Evolutionary conservation across 192 early-diverging fungal genomes (phyloP), one percentile per base, ranked within the genome.

Genomic region (Allomyces javanicus): DNA sequence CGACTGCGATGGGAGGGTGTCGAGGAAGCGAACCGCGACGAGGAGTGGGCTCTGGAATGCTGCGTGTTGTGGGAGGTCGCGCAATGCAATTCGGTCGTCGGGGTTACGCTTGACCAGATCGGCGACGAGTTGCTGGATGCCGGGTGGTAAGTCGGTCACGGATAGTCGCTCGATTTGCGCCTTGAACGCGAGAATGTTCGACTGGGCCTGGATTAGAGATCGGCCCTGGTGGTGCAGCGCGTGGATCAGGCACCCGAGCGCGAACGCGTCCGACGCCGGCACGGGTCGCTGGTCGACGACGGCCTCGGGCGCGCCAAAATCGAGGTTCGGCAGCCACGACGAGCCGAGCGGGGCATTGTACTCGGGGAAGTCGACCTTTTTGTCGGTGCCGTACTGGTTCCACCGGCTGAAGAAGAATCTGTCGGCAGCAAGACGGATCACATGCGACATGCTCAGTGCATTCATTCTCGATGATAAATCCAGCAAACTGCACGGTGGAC

Each of bases 231-330:
- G 83, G 72, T 88, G 81, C 1, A 87, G 71, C 1, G 91, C 78
- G 61, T 80, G 84, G 10, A 85, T 85, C 44, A 92, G 69, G 67
- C 89, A 93, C 0, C 86, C 91, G 7, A 93, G 77, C 11, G 89
- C 75, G 70, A 89, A 93, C 73, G 89, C 79, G 67, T 90, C 89
- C 66, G 83, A 82, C 22, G 83, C 76, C 4, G 77, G 70, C 1
- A 65, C 63, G 22, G 81, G 66, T 12, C 70, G 66, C 1, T 80
- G 78, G n/a, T 88, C 83, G 62, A 88, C 64, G 6, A 85, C 77
- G 44, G 72, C 82, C 64, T 91, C 88, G 4, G 88, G 88, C 7
- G 89, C 89, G 66, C 75, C 63, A 67, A 76, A 86, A 63, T 81
- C 84, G 67, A 83, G 67, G 61, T 80, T 77, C 62, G 75, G 78